A percentile compares a stretch with the other conserved stretches of the same genome.
These are phyloP conservation scores for Coemansia sp. DNA, from an alignment of 192 early-diverging fungal genomes.

Conservation along the genomic window DNA sequence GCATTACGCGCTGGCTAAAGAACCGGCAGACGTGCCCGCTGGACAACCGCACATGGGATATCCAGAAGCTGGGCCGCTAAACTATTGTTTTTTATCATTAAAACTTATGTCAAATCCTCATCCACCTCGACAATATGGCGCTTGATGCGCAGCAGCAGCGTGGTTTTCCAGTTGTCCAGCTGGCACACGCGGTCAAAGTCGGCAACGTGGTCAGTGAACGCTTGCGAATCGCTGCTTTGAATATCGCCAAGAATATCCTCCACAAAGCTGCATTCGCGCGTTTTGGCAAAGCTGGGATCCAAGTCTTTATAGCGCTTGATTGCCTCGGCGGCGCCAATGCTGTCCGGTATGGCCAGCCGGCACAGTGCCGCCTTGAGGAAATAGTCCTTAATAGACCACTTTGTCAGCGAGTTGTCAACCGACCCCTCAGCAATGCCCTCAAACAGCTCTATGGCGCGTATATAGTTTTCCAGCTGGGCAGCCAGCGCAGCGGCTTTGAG, in stretches of 20 bases:
- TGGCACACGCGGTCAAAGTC: conserved; percentile 86
- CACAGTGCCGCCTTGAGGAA: conserved; percentile 95
- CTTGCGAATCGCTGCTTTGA: conserved; percentile 76
- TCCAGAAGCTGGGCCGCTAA: conserved; percentile 77
- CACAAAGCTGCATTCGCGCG: conserved; percentile 80
- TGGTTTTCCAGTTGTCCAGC: conserved; percentile 97
- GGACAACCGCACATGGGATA: conserved; percentile 97
- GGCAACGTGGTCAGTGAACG: conserved; percentile 76
- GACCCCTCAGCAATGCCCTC: conserved; percentile 80
- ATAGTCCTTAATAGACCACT: conserved; percentile 96
- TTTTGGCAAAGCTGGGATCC: conserved; percentile 81
- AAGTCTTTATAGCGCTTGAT: conserved; percentile 83
- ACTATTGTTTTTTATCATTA: too few species aligned
- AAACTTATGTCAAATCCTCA: conserved; percentile 55
- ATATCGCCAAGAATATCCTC: conserved; percentile 70
- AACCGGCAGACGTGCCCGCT: conserved; percentile 94
- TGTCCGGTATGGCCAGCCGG: conserved; percentile 78
- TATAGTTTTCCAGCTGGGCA: conserved; percentile 84
- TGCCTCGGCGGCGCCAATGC: conserved; percentile 68
- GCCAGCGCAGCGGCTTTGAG: conserved; percentile 92
- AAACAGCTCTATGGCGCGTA: conserved; percentile 86
- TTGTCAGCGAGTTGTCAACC: conserved; percentile 86
- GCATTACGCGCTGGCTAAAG: conserved; percentile 97
- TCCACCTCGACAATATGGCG: conserved; percentile 70
- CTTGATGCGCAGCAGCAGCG: conserved; percentile 84